Base-by-base conservation (phyloP, 2,329 filamentous ascomycete genomes). In the Aspergillus pseudoviridinutans region DNA sequence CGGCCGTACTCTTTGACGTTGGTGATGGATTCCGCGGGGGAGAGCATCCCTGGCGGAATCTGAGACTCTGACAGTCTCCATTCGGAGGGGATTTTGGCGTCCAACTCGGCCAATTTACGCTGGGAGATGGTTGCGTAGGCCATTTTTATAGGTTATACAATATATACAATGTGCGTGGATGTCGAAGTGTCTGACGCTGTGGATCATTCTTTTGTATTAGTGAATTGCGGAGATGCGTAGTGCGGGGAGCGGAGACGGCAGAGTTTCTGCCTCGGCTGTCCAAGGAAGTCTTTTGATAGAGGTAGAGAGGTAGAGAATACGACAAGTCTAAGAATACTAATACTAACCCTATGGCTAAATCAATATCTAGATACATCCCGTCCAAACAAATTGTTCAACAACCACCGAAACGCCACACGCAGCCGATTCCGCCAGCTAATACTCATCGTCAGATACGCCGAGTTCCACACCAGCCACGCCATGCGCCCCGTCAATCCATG, bases 381-480 rank as follows among this genome's bases (percentile, higher is more conserved):
- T n/a, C 77, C 77, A 66, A 78, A 79, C 1, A 77, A 4, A 54
- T 66, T 71, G 55, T 78, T 79, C 22, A 77, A 58, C 20, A 73
- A 56, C 77, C 77, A 79, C 29, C 76, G 69, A 58, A 76, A 73
- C 49, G 69, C 63, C 42, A 79, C 70, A 17, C 76, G 65, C 14
- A 77, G 51, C 58, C 74, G 74, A 55, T 79, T 79, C 54, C 76
- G 69, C 77, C 77, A 79, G 56, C 77, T 79, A 52, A 79, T 73
- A 42, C 72, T 78, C 77, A 79, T 79, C 4, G 71, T 75, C 51
- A 78, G 64, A 58, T 79, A 79, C 20, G 76, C 76, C 35, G 71
- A 73, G 53, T 75, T 75, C 77, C 77, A 79, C 8, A 78, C 66
- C n/a, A 76, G 51, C 62, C 70, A 75, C 7, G 77, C 77, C 57